These are phyloP conservation scores for Amanita fuliginea DNA, from an alignment of 768 basidiomycete genomes.

Conservation along the genomic window DNA sequence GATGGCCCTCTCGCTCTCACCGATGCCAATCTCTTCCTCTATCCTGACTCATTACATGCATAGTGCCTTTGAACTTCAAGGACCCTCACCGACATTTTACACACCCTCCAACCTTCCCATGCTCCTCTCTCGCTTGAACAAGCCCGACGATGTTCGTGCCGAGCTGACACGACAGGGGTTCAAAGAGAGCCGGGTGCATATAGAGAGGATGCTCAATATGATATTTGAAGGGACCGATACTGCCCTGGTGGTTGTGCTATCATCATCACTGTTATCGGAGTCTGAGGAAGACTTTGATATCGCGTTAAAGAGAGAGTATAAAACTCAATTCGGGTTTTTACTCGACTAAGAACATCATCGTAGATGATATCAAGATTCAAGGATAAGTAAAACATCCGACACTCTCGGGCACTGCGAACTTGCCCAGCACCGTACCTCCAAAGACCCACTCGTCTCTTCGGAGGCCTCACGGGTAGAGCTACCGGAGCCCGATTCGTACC, in stretches of 20 bases:
- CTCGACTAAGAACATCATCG: constrained; percentile 71
- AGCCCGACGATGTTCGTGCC: too few relatives aligned
- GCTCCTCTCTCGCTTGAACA: constrained; percentile 59
- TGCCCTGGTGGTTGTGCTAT: too few relatives aligned
- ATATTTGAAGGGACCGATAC: too few relatives aligned
- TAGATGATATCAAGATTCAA: constrained; percentile 88
- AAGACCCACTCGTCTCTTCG: constrained; percentile 5
- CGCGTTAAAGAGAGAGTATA: constrained; percentile 75
- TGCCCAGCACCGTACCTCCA: constrained; percentile 33
- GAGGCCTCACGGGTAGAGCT: too few relatives aligned
- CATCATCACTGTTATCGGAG: too few relatives aligned
- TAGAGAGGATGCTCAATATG: too few relatives aligned
- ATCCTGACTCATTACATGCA: constrained; percentile 59
- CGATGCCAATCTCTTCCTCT: constrained; percentile 83
- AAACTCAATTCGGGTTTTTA: constrained; percentile 85
- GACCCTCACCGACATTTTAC: constrained; percentile 78
- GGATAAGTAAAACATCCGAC: too few relatives aligned
- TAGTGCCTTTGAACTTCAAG: constrained; percentile 81
- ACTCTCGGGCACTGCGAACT: constrained; percentile 69
- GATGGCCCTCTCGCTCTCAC: constrained; percentile 94
- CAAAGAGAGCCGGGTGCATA: too few relatives aligned
- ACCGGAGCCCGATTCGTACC: constrained; percentile 36
- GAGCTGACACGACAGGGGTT: too few relatives aligned
- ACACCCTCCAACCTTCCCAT: constrained; percentile 40
- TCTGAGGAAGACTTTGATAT: constrained; percentile 74